phyloP scores from a whole-genome alignment of 179 eudicot species.

The Heliamphora pulchella region DNA sequence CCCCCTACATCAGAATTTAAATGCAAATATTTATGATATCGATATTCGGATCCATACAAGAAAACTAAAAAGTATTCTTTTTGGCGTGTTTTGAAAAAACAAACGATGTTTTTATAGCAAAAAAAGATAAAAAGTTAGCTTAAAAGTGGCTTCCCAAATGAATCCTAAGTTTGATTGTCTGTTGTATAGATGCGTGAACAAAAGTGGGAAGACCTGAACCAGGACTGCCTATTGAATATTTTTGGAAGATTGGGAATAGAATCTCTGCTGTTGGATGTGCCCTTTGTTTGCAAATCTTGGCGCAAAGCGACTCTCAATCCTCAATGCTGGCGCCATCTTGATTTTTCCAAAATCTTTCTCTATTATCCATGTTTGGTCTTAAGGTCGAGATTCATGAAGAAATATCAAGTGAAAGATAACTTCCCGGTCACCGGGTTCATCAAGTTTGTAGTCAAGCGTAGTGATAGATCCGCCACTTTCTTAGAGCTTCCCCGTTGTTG shows the following conservation, averaged over 20 bases:
- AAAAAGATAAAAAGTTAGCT: too few species aligned
- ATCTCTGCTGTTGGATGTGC: neutral
- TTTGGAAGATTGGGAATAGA: neutral
- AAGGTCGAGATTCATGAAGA: neutral
- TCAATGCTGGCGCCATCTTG: slow-evolving; percentile 8
- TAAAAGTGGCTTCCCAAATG: too few species aligned
- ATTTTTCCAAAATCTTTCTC: neutral
- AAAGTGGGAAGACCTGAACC: slow-evolving; percentile 7
- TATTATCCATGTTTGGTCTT: neutral
- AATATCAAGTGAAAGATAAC: neutral
- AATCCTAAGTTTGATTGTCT: too few species aligned
- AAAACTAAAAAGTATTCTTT: too few species aligned
- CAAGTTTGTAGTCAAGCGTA: slow-evolving; percentile 8
- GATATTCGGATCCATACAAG: too few species aligned
- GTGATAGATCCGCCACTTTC: neutral
- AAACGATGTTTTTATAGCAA: too few species aligned
- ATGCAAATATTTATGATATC: too few species aligned
- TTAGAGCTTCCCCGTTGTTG: neutral
- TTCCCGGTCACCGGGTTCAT: neutral
- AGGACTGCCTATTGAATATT: slow-evolving; percentile 3
- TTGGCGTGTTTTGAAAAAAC: too few species aligned
- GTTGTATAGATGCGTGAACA: neutral
- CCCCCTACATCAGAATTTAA: too few species aligned
- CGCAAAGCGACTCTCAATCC: neutral
- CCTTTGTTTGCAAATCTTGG: slow-evolving; percentile 9